These are phyloP conservation scores for Tolypocladium paradoxum DNA, from an alignment of 2,329 filamentous ascomycete genomes.

Conservation along the genomic window DNA sequence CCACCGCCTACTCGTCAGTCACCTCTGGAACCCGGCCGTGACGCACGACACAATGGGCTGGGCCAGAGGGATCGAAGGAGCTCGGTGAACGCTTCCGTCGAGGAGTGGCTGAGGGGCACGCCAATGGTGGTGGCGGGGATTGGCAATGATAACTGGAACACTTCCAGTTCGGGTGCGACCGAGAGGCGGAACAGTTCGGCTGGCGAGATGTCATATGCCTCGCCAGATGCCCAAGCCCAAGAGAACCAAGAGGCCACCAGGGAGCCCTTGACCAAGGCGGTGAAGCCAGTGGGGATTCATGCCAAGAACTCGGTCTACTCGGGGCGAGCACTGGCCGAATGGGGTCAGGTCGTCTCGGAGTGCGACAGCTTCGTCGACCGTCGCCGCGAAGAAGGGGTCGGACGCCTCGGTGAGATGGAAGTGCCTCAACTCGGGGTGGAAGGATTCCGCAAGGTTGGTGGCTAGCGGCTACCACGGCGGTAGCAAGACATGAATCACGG, in stretches of 20 bases:
- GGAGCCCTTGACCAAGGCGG: slow-evolving; percentile 28
- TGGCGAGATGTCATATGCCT: not conserved
- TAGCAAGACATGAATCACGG: not conserved
- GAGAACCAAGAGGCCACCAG: slow-evolving; percentile 7
- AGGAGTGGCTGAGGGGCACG: slow-evolving; percentile 14
- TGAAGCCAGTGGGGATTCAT: slow-evolving; percentile 34
- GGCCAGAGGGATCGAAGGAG: slow-evolving; percentile 7
- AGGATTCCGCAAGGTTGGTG: slow-evolving; percentile 26
- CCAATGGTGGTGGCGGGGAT: not conserved
- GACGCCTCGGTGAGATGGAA: slow-evolving; percentile 56
- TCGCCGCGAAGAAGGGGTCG: slow-evolving; percentile 62
- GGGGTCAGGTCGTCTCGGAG: slow-evolving; percentile 63
- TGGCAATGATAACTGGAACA: not conserved
- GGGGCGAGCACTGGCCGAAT: slow-evolving; percentile 68
- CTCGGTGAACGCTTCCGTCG: slow-evolving; percentile 21
- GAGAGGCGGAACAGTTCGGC: slow-evolving; percentile 1
- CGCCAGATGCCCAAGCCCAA: not conserved
- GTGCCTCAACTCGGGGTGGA: slow-evolving; percentile 31
- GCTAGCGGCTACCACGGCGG: slow-evolving; percentile 8
- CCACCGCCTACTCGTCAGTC: not conserved
- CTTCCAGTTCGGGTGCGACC: not conserved
- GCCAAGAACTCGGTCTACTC: slow-evolving; percentile 46
- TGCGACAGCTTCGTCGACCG: slow-evolving; percentile 75
- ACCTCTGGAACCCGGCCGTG: not conserved
- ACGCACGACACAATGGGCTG: not conserved